Percentiles rank a stretch among this genome's conserved stretches.
phyloP scores from a whole-genome alignment of 2,329 filamentous ascomycete genomes.

The Neophaeococcomyces aloes region DNA sequence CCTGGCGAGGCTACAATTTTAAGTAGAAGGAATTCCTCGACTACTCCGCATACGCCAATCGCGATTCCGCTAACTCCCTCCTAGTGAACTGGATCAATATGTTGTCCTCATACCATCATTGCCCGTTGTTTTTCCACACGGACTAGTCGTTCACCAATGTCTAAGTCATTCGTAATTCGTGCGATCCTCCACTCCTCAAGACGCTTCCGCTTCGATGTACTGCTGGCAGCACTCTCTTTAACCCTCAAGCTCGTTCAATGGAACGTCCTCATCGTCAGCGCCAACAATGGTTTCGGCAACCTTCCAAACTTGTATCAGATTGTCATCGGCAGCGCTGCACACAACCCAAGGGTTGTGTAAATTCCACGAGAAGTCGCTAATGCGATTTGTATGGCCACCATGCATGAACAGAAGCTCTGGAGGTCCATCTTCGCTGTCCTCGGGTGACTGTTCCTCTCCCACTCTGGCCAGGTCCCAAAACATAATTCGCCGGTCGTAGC shows the following conservation, averaged over 20 bases:
- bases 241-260: slow-evolving; percentile 62
- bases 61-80: too few species aligned
- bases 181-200: neutral
- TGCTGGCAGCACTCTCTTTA: slow-evolving; percentile 2
- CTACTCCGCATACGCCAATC: too few species aligned
- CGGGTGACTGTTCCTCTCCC: slow-evolving; percentile 87
- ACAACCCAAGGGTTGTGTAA: slow-evolving; percentile 93
- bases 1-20: too few species aligned
- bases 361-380: slow-evolving; percentile 98
- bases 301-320: slow-evolving; percentile 90
- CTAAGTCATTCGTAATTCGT: too few species aligned
- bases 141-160: too few species aligned
- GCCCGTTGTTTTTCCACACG: too few species aligned
- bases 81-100: too few species aligned
- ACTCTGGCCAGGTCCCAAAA: slow-evolving; percentile 93
- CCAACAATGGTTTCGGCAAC: slow-evolving; percentile 72
- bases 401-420: slow-evolving; percentile 99
- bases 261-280: slow-evolving; percentile 57
- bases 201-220: neutral
- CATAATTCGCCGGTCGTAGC: slow-evolving; percentile 85
- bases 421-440: slow-evolving; percentile 88
- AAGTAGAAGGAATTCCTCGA: too few species aligned
- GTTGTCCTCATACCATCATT: too few species aligned
- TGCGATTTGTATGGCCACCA: slow-evolving; percentile 90
- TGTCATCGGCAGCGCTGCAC: slow-evolving; percentile 91